Conservation (phyloP, 345 rosid genomes). For the Clarkia xantiana region DNA sequence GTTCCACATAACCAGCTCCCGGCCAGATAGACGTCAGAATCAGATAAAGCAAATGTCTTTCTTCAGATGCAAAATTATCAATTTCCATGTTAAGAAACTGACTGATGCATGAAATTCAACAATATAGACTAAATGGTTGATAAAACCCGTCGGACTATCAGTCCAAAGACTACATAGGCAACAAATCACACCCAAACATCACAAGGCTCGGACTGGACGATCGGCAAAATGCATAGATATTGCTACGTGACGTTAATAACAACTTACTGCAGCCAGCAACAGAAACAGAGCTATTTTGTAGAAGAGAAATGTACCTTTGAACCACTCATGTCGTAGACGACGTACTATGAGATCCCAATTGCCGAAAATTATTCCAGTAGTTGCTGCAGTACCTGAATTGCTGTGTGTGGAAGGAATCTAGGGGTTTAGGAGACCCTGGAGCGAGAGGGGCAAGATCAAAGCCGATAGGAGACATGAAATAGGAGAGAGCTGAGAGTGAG, state of each 20-base stretch:
- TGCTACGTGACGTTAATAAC: neutral
- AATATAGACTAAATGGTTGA: too few relatives aligned
- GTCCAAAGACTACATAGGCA: too few relatives aligned
- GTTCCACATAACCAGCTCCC: too few relatives aligned
- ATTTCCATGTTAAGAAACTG: too few relatives aligned
- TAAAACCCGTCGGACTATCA: too few relatives aligned
- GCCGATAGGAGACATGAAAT: constrained; percentile 78
- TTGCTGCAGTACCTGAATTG: constrained; percentile 3
- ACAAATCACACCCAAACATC: too few relatives aligned
- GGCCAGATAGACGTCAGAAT: too few relatives aligned
- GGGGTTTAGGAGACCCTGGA: constrained; percentile 41
- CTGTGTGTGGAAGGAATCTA: constrained; percentile 20
- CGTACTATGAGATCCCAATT: neutral
- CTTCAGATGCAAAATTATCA: too few relatives aligned
- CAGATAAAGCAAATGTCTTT: too few relatives aligned
- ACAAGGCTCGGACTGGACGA: too few relatives aligned
- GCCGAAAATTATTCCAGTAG: neutral
- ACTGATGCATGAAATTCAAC: too few relatives aligned
- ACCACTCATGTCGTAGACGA: constrained; percentile 45
- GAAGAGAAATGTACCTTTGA: constrained; percentile 40
- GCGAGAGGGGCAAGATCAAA: constrained; percentile 18
- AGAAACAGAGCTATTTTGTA: neutral
- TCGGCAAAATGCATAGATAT: neutral
- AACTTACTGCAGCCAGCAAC: neutral
- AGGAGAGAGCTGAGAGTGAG: constrained; percentile 7